Evolutionary conservation across 164 flowering plant genomes (phyloP).

Genomic region (Tinospora cordifolia): DNA sequence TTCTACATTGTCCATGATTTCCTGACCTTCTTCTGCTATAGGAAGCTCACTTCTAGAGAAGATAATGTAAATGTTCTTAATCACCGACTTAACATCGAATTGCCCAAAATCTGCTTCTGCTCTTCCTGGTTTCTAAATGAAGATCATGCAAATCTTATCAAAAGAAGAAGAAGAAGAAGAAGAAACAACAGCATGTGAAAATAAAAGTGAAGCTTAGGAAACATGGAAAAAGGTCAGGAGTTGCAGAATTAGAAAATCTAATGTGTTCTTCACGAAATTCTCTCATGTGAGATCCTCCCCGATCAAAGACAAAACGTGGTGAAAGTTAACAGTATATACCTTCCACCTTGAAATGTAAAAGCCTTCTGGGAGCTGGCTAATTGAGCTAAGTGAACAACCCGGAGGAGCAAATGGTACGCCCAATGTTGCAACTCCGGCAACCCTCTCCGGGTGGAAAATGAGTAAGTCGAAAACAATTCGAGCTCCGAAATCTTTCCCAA

Average conservation of each 20-base stretch:
- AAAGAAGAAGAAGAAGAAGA: not conserved
- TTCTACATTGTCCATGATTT: constrained; percentile 53
- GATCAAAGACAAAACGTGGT: not conserved
- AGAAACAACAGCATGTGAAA: not conserved
- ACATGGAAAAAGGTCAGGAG: too few relatives aligned
- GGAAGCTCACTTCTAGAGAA: constrained; percentile 45
- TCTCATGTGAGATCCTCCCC: too few relatives aligned
- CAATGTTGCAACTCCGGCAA: constrained; percentile 25
- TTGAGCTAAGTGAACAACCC: not conserved
- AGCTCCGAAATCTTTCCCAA: constrained; percentile 46
- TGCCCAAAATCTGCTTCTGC: constrained; percentile 57
- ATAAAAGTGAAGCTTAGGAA: too few relatives aligned
- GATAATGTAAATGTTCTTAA: constrained; percentile 46
- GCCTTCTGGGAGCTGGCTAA: constrained; percentile 11
- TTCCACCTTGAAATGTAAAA: constrained; percentile 19
- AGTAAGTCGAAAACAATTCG: constrained; percentile 26
- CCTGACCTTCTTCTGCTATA: constrained; percentile 35
- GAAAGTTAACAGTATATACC: constrained; percentile 10
- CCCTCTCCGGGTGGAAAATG: constrained; percentile 34
- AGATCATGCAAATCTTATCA: not conserved
- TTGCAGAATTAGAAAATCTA: too few relatives aligned
- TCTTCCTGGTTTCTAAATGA: constrained; percentile 38
- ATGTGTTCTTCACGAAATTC: too few relatives aligned
- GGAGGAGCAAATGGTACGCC: constrained; percentile 2
- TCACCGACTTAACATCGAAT: constrained; percentile 40